phyloP scores from a whole-genome alignment of 2,329 filamentous ascomycete species.

The Monosporascus cannonballus region DNA sequence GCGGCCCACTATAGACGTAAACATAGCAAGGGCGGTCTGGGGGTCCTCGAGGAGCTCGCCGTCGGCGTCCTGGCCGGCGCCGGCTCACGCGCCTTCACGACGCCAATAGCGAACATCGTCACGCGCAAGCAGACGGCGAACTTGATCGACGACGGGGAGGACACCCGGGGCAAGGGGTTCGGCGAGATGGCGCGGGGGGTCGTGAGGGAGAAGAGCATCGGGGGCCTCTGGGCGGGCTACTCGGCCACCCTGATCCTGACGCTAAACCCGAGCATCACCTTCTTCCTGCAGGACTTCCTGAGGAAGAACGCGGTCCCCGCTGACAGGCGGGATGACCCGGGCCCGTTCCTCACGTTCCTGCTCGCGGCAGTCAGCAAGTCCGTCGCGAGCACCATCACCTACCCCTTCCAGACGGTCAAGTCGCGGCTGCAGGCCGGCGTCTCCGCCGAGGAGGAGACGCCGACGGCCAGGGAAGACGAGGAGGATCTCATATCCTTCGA shows the following conservation, averaged over 20 bases:
- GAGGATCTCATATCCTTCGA: slow-evolving; percentile 4
- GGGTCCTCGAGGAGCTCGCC: slow-evolving; percentile 64
- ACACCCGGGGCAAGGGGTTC: slow-evolving; percentile 29
- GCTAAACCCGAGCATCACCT: slow-evolving; percentile 80
- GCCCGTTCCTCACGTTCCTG: slow-evolving; percentile 33
- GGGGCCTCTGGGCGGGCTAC: slow-evolving; percentile 84
- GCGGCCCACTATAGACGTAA: slow-evolving; percentile 13
- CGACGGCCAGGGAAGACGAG: slow-evolving; percentile 22
- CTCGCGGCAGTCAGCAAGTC: slow-evolving; percentile 73
- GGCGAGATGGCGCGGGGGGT: slow-evolving; percentile 59
- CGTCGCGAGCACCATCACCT: slow-evolving; percentile 69
- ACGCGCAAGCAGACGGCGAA: slow-evolving; percentile 72
- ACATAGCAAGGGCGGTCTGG: slow-evolving; percentile 32
- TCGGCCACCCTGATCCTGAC: slow-evolving; percentile 74
- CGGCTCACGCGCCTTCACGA: slow-evolving; percentile 68
- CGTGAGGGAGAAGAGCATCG: slow-evolving; percentile 59
- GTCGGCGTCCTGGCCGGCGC: slow-evolving; percentile 71
- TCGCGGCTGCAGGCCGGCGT: slow-evolving; percentile 62
- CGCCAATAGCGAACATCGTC: slow-evolving; percentile 76
- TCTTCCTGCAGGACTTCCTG: slow-evolving; percentile 72
- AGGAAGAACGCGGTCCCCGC: slow-evolving; percentile 52
- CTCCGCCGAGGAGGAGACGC: slow-evolving; percentile 25
- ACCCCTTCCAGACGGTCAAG: slow-evolving; percentile 83
- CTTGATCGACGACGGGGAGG: slow-evolving; percentile 10
- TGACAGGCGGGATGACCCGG: slow-evolving; percentile 30